These are phyloP conservation scores for Phyllosticta citrichinensis DNA, from an alignment of 2,329 filamentous ascomycete genomes.

Conservation along the genomic window DNA sequence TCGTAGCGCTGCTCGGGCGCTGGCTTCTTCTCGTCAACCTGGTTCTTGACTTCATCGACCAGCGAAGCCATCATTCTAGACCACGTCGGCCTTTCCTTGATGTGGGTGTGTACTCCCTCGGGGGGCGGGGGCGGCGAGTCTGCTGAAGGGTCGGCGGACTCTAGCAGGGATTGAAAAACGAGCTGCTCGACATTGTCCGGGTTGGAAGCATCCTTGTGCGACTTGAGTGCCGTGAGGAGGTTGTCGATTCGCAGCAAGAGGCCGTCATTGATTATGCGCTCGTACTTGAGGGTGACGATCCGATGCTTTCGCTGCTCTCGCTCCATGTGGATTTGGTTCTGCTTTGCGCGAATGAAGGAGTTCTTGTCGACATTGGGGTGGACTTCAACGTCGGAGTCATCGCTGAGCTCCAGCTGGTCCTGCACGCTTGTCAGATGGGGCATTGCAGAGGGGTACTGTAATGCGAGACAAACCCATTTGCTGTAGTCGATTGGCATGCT, in stretches of 20 bases:
- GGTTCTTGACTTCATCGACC: slow-evolving; percentile 84
- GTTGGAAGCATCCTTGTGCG: slow-evolving; percentile 53
- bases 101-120: slow-evolving; percentile 66
- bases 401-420: slow-evolving; percentile 90
- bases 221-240: slow-evolving; percentile 64
- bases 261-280: slow-evolving; percentile 85
- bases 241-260: slow-evolving; percentile 73
- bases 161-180: slow-evolving; percentile 82
- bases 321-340: slow-evolving; percentile 91
- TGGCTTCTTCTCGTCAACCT: slow-evolving; percentile 64
- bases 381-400: slow-evolving; percentile 96
- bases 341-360: slow-evolving; percentile 97
- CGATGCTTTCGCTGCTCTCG: slow-evolving; percentile 75
- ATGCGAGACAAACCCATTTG: slow-evolving; percentile 50
- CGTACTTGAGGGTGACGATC: slow-evolving; percentile 87
- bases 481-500: slow-evolving; percentile 57
- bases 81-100: slow-evolving; percentile 70
- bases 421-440: slow-evolving; percentile 28
- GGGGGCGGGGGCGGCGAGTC: slow-evolving; percentile 71
- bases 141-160: slow-evolving; percentile 60
- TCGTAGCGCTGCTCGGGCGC: slow-evolving; percentile 52
- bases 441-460: slow-evolving; percentile 7
- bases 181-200: slow-evolving; percentile 57
- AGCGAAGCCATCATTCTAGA: slow-evolving; percentile 98
- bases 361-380: slow-evolving; percentile 98